Conservation (phyloP, 2,329 filamentous ascomycete genomes). For the Nothomitra cinnamomea region DNA sequence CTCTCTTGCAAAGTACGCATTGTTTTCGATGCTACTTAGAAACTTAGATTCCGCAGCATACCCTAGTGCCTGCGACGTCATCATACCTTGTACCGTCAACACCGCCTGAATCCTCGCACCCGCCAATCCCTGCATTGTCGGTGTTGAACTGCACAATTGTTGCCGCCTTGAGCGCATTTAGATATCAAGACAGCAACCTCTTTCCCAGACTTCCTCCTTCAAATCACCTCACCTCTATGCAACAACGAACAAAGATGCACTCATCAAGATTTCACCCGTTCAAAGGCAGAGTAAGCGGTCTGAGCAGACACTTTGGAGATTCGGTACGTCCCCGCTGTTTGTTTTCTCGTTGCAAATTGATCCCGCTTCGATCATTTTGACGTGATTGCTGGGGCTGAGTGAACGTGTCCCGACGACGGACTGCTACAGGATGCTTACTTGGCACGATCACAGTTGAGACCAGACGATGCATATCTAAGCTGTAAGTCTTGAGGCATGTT, state of each 20-base stretch:
- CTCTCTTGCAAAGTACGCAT: too few species aligned
- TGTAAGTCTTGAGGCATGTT: slow-evolving; percentile 34
- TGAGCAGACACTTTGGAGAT: slow-evolving; percentile 32
- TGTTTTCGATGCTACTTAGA: slow-evolving; percentile 4
- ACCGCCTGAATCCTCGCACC: too few species aligned
- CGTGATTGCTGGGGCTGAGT: neutral
- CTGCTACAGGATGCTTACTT: slow-evolving; percentile 9
- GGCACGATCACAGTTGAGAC: slow-evolving; percentile 29
- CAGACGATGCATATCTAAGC: slow-evolving; percentile 52
- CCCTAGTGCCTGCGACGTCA: too few species aligned
- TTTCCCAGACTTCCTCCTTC: too few species aligned
- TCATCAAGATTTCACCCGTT: slow-evolving; percentile 32
- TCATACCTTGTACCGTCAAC: too few species aligned
- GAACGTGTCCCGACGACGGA: slow-evolving; percentile 6
- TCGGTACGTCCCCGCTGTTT: slow-evolving; percentile 24
- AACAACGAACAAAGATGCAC: slow-evolving; percentile 1
- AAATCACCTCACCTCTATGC: too few species aligned
- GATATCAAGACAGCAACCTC: too few species aligned
- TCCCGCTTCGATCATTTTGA: neutral
- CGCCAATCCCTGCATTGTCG: too few species aligned
- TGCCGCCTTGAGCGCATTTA: too few species aligned
- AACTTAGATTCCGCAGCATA: too few species aligned
- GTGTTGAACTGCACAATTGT: too few species aligned
- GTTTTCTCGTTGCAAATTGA: slow-evolving; percentile 1
- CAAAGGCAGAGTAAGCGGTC: slow-evolving; percentile 26